Evolutionary conservation across 2,329 filamentous ascomycete species (phyloP), one percentile per base, ranked within the genome.

Genomic region (Pseudogymnoascus sp.): DNA sequence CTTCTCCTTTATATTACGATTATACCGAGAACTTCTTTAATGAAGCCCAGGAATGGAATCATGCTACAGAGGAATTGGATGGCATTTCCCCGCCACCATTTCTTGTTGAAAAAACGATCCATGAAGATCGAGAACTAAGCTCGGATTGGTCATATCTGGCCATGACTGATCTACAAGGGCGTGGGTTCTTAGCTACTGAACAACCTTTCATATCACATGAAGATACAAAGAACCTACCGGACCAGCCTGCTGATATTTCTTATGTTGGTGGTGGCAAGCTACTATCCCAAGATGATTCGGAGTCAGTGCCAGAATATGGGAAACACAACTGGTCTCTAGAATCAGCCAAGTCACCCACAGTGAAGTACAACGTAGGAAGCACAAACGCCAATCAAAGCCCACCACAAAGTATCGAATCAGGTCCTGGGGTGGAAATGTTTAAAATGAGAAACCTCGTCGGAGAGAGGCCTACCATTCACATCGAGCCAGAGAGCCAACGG

Each of bases 1-100:
- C 66, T 17, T 71, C 70, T 35, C 72, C 71, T 29, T 59, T 71
- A 25, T 73, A 72, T 59, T 73, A 74, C 63, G 72, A 73, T 59
- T 74, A 74, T 62, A 72, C 71, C 1, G 72, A 74, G 60, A 68
- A 72, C 31, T 73, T 73, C 48, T 69, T 71, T n/a, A 63, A 66
- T 9, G 70, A 62, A 17, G 58, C 21, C 25, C 17, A 27, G 36
- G 41, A 44, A n/a, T 39, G 15, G 15, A 13, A 33, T n/a, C 39
- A 42, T 44, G 15, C 25, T n/a, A 5, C 66, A 55, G 61, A 61
- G 15, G 12, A 58, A 39, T 62, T 66, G 27, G 67, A 65, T n/a
- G 58, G 8, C 4, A 59, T 41, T 38, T 69, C 68, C 36, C 66
- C 68, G 13, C 68, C 71, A 13, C 64, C 64, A 15, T 72, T 72